These are phyloP conservation scores for Kwoniella mangroviensis DNA, from an alignment of 768 basidiomycete genomes.

Conservation along the genomic window DNA sequence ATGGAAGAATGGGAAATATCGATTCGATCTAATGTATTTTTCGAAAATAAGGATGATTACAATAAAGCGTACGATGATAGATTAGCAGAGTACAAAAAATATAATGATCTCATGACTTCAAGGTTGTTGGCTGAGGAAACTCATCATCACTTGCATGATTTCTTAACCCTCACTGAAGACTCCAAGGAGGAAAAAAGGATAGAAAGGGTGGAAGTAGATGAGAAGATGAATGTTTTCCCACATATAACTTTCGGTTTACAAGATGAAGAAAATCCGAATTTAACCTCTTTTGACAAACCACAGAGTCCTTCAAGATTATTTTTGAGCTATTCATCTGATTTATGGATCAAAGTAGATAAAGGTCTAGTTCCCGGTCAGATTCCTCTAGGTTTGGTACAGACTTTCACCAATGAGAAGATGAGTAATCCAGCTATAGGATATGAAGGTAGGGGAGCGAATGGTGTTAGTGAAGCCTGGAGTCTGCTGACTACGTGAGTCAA, in stretches of 20 bases:
- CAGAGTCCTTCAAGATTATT: conserved; percentile 26
- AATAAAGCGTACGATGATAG: conserved; percentile 2
- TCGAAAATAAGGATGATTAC: neutral
- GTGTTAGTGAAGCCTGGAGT: conserved; percentile 43
- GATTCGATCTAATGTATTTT: neutral
- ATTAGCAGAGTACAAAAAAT: conserved; percentile 13
- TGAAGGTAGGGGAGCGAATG: conserved; percentile 7
- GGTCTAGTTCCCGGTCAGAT: conserved; percentile 46
- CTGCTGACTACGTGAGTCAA: conserved; percentile 40
- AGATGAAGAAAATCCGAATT: conserved; percentile 15
- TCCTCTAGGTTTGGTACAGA: conserved; percentile 26
- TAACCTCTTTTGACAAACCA: conserved; percentile 8
- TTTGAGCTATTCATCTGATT: conserved; percentile 45
- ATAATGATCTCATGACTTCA: conserved; percentile 26
- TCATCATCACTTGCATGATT: conserved; percentile 42
- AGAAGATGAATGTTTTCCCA: conserved; percentile 38
- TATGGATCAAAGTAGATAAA: conserved; percentile 40
- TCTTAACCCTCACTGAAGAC: conserved; percentile 12
- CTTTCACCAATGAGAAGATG: conserved; percentile 38
- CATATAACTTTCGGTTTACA: conserved; percentile 36
- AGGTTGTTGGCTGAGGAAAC: conserved; percentile 1
- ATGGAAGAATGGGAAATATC: conserved; percentile 29
- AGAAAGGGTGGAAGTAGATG: conserved; percentile 28
- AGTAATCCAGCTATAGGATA: conserved; percentile 39
- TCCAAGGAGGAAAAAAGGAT: conserved; percentile 20